phyloP scores from a whole-genome alignment of 2,329 filamentous ascomycete species.

The Colletotrichum somersetense region DNA sequence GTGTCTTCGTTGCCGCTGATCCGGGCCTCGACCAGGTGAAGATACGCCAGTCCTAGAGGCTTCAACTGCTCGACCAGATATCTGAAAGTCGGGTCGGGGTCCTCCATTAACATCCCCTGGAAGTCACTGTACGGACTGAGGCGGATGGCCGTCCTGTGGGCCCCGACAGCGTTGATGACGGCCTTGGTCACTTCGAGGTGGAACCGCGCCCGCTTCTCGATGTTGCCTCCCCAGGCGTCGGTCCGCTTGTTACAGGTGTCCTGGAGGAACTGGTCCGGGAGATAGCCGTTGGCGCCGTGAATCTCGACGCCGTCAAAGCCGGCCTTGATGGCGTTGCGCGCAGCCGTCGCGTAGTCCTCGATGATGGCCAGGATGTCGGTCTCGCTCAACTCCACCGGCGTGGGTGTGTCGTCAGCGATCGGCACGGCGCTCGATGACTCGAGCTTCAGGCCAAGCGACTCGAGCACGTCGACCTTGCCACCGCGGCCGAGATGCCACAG shows the following conservation, averaged over 20 bases:
- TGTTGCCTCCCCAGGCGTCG: conserved; percentile 66
- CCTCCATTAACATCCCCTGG: conserved; percentile 70
- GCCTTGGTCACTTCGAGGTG: conserved; percentile 62
- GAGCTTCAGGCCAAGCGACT: conserved; percentile 62
- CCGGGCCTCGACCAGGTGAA: conserved; percentile 71
- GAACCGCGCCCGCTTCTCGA: conserved; percentile 66
- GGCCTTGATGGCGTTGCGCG: conserved; percentile 68
- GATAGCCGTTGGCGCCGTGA: conserved; percentile 69
- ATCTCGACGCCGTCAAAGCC: conserved; percentile 80
- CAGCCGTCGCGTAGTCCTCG: conserved; percentile 67
- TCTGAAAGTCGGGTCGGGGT: conserved; percentile 70
- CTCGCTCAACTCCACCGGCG: conserved; percentile 74
- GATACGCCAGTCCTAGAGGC: conserved; percentile 65
- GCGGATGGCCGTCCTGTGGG: conserved; percentile 65
- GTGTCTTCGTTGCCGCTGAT: conserved; percentile 57
- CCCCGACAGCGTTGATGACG: conserved; percentile 59
- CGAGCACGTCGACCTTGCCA: conserved; percentile 50
- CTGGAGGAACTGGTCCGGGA: conserved; percentile 74
- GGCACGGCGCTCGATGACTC: conserved; percentile 57
- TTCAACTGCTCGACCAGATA: conserved; percentile 66
- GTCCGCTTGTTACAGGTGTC: conserved; percentile 64
- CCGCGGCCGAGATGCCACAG: conserved; percentile 74
- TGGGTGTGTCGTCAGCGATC: conserved; percentile 61
- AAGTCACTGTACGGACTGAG: conserved; percentile 70
- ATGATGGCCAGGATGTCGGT: conserved; percentile 76